Evolutionary conservation across 495 filamentous ascomycete genomes (phyloP), one percentile per base, ranked within the genome.

Genomic region (Pyronema omphalodes): DNA sequence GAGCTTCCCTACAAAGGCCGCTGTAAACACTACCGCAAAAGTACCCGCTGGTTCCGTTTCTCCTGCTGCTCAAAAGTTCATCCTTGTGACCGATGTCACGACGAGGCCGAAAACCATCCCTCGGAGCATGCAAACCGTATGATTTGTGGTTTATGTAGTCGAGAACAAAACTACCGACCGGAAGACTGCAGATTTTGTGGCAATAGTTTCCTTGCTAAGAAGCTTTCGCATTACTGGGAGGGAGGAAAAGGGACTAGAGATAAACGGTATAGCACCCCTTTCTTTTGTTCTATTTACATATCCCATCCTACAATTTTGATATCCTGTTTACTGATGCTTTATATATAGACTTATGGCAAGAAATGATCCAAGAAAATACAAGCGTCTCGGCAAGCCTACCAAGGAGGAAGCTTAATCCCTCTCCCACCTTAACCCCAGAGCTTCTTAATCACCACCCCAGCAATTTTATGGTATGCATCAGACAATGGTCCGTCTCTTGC

Each of bases 101-200:
- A 94, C 60, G 75, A 68, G 11, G 73, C 66, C 9, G 76, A 76
- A 55, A 79, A 82, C 37, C 87, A 94, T 66, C 71, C 74, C 0
- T 81, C 83, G 54, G 88, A 93, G 68, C 83, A 87, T 70, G 88
- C 86, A 3, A 84, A 85, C 58, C 70, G 86, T 40, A 94, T 94
- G 88, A 78, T 94, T 18, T 94, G 86, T 66, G 84, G 84, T 18
- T 83, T 73, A 66, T 89, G 84, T 63, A 84, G 80, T 11, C 69
- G 88, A 49, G 88, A 94, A 69, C 84, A 91, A 72, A 81, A 81
- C 53, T 94, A 84, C 66, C 69, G 79, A 37, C 81, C 82, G 0
- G 85, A 93, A 60, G 81, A 82, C 48, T 94, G 88, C 60, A 74
- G 70, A 0, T 77, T 87, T 48, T 94, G 88, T 64, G 82, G 78